phyloP scores from a whole-genome alignment of 225 moss, liverwort and hornwort genomes.

The Physcomitrium patens region DNA sequence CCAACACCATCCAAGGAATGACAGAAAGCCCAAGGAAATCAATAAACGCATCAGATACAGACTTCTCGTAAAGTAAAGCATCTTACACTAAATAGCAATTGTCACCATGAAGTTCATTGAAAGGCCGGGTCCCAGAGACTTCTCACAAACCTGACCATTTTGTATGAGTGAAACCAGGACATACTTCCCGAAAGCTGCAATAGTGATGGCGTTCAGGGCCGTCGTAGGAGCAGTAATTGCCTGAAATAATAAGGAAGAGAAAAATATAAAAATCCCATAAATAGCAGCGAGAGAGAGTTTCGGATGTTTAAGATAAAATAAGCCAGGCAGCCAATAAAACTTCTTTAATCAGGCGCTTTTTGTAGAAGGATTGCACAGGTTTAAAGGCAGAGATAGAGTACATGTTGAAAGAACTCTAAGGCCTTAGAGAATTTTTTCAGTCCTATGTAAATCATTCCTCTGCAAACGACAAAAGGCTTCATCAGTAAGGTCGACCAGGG shows the following conservation, averaged over 20 bases:
- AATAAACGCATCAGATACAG: neutral
- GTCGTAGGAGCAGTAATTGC: slow-evolving; percentile 95
- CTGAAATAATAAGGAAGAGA: slow-evolving; percentile 27
- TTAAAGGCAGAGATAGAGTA: slow-evolving; percentile 38
- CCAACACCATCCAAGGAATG: neutral
- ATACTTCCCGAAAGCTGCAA: slow-evolving; percentile 97
- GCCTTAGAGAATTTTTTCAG: slow-evolving; percentile 94
- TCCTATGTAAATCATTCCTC: slow-evolving; percentile 95
- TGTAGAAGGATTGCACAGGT: slow-evolving; percentile 12
- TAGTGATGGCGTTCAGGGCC: slow-evolving; percentile 94
- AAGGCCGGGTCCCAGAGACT: slow-evolving; percentile 21
- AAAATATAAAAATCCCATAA: neutral
- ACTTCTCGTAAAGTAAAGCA: too few relatives aligned
- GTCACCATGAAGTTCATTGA: neutral
- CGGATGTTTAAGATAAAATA: neutral
- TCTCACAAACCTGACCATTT: slow-evolving; percentile 81
- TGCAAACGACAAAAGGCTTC: slow-evolving; percentile 41
- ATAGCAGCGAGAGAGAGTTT: slow-evolving; percentile 5
- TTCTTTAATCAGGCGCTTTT: slow-evolving; percentile 1
- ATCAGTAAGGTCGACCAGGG: slow-evolving; percentile 16
- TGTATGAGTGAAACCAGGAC: slow-evolving; percentile 95
- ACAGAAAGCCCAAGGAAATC: neutral
- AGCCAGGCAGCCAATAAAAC: slow-evolving; percentile 7
- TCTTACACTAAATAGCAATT: neutral
- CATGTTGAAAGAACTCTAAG: slow-evolving; percentile 97